Evolutionary conservation across 2,329 filamentous ascomycete species (phyloP).

Genomic region (Lachnellula suecica): DNA sequence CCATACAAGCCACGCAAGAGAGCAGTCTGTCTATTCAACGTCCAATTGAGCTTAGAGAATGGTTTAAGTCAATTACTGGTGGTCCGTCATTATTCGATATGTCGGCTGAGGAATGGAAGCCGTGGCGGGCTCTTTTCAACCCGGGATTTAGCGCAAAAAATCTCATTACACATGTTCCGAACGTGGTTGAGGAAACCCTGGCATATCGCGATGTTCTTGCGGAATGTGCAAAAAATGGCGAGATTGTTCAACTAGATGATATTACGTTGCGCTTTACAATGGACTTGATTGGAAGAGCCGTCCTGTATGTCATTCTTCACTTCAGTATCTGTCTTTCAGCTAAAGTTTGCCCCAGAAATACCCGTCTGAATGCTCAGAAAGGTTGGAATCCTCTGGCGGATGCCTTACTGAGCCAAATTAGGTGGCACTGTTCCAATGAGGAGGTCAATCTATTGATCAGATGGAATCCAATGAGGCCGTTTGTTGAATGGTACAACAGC

Average conservation of each 20-base stretch:
- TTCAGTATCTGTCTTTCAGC: background rate
- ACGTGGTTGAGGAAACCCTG: constrained; percentile 21
- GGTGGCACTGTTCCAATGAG: constrained; percentile 15
- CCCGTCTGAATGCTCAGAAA: constrained; percentile 3
- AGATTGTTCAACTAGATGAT: constrained; percentile 20
- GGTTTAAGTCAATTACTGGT: constrained; percentile 17
- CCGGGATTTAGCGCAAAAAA: constrained; percentile 24
- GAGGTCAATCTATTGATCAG: constrained; percentile 17
- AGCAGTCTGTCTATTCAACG: constrained; percentile 11
- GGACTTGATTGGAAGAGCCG: constrained; percentile 23
- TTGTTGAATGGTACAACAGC: constrained; percentile 21
- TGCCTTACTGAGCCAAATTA: constrained; percentile 10
- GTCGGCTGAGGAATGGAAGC: constrained; percentile 26
- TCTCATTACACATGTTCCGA: constrained; percentile 17
- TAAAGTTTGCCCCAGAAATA: constrained; percentile 1
- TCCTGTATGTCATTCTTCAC: constrained; percentile 2
- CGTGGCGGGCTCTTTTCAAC: constrained; percentile 22
- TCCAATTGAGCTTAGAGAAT: constrained; percentile 12
- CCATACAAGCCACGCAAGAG: constrained; percentile 19
- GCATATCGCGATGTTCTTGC: constrained; percentile 15
- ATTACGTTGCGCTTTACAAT: constrained; percentile 19
- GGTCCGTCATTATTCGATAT: constrained; percentile 19
- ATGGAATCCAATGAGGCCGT: constrained; percentile 17
- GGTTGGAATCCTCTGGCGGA: constrained; percentile 17
- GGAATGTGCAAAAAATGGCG: constrained; percentile 19